A percentile compares a stretch with the other conserved stretches of the same genome.
Evolutionary conservation across 805 yeast species (phyloP).

Genomic region (Pichia nakasei): DNA sequence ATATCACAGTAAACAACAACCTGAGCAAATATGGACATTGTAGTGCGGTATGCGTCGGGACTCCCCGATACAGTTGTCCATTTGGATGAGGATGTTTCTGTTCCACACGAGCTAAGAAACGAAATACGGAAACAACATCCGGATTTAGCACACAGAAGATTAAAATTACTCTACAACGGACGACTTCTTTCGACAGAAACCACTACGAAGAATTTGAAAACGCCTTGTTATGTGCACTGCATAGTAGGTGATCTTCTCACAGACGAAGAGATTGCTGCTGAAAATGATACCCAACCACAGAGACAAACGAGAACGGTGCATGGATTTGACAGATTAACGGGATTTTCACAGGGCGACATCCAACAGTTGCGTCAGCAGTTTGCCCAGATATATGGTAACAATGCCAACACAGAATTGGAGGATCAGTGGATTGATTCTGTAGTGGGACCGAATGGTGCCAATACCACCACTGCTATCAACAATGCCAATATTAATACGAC

Average conservation of each 20-base stretch:
- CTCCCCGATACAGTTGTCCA: conserved; percentile 26
- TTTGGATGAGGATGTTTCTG: not conserved
- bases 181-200: conserved; percentile 50
- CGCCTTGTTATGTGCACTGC: conserved; percentile 55
- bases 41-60: not conserved
- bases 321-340: not conserved
- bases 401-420: conserved; percentile 52
- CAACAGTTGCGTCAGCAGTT: conserved; percentile 50
- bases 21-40: not conserved
- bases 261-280: conserved; percentile 47
- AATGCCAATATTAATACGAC: not conserved
- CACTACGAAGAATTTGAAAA: conserved; percentile 32
- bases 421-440: conserved; percentile 86
- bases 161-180: conserved; percentile 64
- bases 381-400: conserved; percentile 43
- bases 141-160: conserved; percentile 33
- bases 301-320: not conserved
- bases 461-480: conserved; percentile 4
- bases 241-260: conserved; percentile 61
- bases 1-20: too few relatives aligned
- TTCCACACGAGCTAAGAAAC: conserved; percentile 24
- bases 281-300: conserved; percentile 17
- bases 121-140: conserved; percentile 31
- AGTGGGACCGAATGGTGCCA: conserved; percentile 31
- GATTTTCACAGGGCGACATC: not conserved